Evolutionary conservation across 345 rosid genomes (phyloP).

Genomic region (Odontarrhena argentea): DNA sequence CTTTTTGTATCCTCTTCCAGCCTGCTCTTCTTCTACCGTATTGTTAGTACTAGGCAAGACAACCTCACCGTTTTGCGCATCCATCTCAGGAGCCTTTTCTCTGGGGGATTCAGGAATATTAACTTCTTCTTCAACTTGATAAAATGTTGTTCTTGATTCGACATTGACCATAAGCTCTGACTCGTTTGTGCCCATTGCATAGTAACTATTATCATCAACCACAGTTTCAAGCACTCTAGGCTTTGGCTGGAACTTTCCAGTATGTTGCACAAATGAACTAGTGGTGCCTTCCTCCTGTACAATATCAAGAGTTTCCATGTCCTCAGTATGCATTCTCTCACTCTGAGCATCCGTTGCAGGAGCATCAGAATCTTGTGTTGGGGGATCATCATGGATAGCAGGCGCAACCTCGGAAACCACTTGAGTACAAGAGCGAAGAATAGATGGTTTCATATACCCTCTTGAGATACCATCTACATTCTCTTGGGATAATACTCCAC

Average conservation of each 20-base stretch:
- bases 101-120: conserved; percentile 38
- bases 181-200: background rate
- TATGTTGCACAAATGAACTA: background rate
- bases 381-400: too few species aligned
- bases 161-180: conserved; percentile 37
- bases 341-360: too few species aligned
- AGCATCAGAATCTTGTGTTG: too few species aligned
- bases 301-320: conserved; percentile 42
- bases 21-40: conserved; percentile 23
- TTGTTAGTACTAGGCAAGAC: too few species aligned
- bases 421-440: too few species aligned
- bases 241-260: conserved; percentile 23
- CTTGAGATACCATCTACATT: too few species aligned
- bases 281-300: too few species aligned
- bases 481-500: too few species aligned
- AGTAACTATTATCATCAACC: conserved; percentile 20
- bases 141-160: conserved; percentile 36
- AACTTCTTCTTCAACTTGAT: conserved; percentile 17
- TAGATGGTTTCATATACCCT: too few species aligned
- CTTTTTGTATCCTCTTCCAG: conserved; percentile 33
- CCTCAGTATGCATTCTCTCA: background rate
- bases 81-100: conserved; percentile 42
- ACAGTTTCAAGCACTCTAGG: background rate
- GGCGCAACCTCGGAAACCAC: too few species aligned
- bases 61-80: too few species aligned